phyloP scores from a whole-genome alignment of 495 filamentous ascomycete species.

The Tuber umbilicatum region DNA sequence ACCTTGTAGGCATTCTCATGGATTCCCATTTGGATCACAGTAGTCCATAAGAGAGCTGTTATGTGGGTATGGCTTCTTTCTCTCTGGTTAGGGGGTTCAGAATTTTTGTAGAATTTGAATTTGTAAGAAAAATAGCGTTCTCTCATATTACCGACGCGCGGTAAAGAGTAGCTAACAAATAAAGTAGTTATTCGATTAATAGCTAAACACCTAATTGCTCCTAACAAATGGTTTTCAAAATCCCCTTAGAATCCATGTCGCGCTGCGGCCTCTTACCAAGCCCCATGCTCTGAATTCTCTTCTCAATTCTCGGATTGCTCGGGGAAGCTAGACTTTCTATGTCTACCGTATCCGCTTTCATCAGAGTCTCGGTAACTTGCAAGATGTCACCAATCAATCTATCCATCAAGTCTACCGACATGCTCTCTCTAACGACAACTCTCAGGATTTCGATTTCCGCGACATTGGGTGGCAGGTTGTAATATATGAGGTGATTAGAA shows the following conservation, averaged over 20 bases:
- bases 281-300: constrained; percentile 24
- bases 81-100: no score
- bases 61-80: neutral
- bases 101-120: neutral
- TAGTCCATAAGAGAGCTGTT: no score
- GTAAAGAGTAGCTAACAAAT: neutral
- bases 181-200: constrained; percentile 44
- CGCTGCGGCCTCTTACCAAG: constrained; percentile 13
- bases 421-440: constrained; percentile 62
- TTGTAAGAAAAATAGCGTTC: neutral
- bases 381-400: constrained; percentile 44
- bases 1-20: no score
- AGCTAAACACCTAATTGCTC: constrained; percentile 12
- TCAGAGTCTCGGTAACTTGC: constrained; percentile 31
- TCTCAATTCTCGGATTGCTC: constrained; percentile 41
- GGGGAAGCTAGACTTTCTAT: constrained; percentile 43
- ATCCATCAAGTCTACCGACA: constrained; percentile 64
- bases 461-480: constrained; percentile 60
- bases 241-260: constrained; percentile 19
- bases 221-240: constrained; percentile 44
- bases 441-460: constrained; percentile 62
- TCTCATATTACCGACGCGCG: neutral
- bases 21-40: no score
- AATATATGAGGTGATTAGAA: constrained; percentile 46
- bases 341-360: constrained; percentile 49